Base-by-base conservation (phyloP, 805 yeast species). In the Saturnispora halmiae region DNA sequence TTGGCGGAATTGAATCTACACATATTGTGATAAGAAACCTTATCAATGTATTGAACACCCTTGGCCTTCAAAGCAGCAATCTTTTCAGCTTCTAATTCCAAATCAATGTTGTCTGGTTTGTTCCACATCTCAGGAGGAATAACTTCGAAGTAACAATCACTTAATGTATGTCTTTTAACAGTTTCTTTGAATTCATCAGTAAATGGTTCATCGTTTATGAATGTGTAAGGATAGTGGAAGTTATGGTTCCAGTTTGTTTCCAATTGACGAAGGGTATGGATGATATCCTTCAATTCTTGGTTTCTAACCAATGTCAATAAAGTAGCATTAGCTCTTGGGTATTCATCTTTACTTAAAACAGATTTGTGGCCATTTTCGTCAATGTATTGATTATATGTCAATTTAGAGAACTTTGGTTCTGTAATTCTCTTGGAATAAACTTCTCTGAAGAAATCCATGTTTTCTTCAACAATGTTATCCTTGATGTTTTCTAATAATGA, bases 221-320 rank as follows among this genome's bases (percentile, higher is more conserved):
- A 92, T 22, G 88, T 87, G 90, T 95, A 90, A 43, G 94, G 96
- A 55, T 90, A 90, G 49, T 83, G 73, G 64, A 67, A 87, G 43
- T 82, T 72, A 26, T 67, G 62, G 65, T 90, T 90, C 73, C 90
- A 90, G 41, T 70, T 67, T 20, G 61, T 60, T 55, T 85, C 94
- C 33, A 86, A 70, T 48, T 71, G 74, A 47, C 61, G 56, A 42
- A 86, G 76, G 2, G 94, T 71, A 16, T 56, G 55, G 6, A 74
- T 59, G 24, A 86, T 67, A 2, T 63, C 72, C 4, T 54, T 52
- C 28, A 72, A 59, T 52, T 85, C 95, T n/a, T 69, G 54, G 54
- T 83, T 83, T 47, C 90, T 66, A n/a, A 82, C 94, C 41, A 85
- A 65, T 4, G 86, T 75, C 11, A 86, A 57, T 42, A 85, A 67